A percentile compares a stretch with the other conserved stretches of the same genome.
These are phyloP conservation scores for Multifurca ochricompacta DNA, from an alignment of 768 basidiomycete genomes.

Conservation along the genomic window DNA sequence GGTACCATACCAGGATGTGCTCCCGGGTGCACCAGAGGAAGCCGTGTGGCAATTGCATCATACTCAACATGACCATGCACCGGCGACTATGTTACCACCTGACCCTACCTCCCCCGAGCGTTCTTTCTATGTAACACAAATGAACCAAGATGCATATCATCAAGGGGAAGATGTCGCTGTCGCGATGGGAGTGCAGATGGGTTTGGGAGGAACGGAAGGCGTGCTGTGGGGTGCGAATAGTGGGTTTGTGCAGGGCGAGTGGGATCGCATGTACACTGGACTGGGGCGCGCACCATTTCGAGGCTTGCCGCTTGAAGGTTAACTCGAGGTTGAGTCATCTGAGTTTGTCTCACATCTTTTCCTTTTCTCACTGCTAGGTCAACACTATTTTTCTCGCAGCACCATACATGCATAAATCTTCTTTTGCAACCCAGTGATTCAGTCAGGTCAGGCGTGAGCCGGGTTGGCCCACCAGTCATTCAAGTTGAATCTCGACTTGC, in stretches of 20 bases:
- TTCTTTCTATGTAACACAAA: neutral
- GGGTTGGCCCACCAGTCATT: too few relatives aligned
- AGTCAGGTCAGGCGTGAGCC: too few relatives aligned
- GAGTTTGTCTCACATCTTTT: too few relatives aligned
- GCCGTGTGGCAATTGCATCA: conserved; percentile 3
- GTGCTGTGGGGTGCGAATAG: conserved; percentile 60
- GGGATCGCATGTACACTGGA: conserved; percentile 29
- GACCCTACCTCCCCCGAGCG: neutral
- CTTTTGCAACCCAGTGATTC: too few relatives aligned
- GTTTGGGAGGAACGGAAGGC: conserved; percentile 39
- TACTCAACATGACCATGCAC: neutral
- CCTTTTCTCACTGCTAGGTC: too few relatives aligned
- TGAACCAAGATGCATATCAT: conserved; percentile 1
- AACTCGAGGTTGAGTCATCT: too few relatives aligned
- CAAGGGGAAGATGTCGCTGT: neutral
- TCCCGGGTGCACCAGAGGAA: neutral
- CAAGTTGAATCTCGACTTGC: too few relatives aligned
- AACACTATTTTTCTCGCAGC: too few relatives aligned
- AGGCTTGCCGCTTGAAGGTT: neutral
- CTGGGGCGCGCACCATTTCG: neutral
- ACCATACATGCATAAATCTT: too few relatives aligned
- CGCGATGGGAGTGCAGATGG: conserved; percentile 20
- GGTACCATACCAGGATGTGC: neutral
- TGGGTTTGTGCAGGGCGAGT: conserved; percentile 62
- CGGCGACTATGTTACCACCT: neutral